A percentile compares a stretch with the other conserved stretches of the same genome.
These are phyloP conservation scores for Metarhizium rileyi DNA, from an alignment of 2,329 filamentous ascomycete genomes.

Conservation along the genomic window DNA sequence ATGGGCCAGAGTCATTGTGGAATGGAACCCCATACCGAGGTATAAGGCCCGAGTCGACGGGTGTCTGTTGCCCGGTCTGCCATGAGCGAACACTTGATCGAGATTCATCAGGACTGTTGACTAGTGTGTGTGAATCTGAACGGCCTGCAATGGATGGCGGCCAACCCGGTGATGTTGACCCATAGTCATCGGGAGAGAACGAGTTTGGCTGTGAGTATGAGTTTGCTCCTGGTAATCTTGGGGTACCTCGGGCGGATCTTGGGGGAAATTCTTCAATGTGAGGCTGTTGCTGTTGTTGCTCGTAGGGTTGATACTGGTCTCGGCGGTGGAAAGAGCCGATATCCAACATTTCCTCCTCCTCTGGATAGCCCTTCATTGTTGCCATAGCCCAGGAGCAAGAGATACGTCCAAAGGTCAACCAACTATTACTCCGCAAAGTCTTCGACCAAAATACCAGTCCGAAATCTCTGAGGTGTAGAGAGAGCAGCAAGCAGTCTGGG, in stretches of 20 bases:
- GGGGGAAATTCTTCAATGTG: constrained; percentile 9
- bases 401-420: no score
- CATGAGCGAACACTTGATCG: constrained; percentile 14
- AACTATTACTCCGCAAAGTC: no score
- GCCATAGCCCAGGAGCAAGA: neutral
- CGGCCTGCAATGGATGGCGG: constrained; percentile 12
- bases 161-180: constrained; percentile 9
- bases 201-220: constrained; percentile 6
- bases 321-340: constrained; percentile 20
- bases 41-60: constrained; percentile 7
- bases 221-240: neutral
- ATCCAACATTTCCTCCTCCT: constrained; percentile 26
- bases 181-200: constrained; percentile 5
- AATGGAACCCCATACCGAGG: constrained; percentile 8
- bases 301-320: constrained; percentile 17
- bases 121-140: constrained; percentile 20
- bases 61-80: constrained; percentile 11
- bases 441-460: no score
- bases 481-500: neutral
- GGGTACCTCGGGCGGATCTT: neutral
- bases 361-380: constrained; percentile 20
- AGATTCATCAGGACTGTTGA: constrained; percentile 18
- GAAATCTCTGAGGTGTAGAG: neutral
- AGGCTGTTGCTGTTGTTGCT: constrained; percentile 15
- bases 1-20: constrained; percentile 7